These are phyloP conservation scores for Bruguiera parviflora DNA, from an alignment of 345 rosid species.

Conservation along the genomic window DNA sequence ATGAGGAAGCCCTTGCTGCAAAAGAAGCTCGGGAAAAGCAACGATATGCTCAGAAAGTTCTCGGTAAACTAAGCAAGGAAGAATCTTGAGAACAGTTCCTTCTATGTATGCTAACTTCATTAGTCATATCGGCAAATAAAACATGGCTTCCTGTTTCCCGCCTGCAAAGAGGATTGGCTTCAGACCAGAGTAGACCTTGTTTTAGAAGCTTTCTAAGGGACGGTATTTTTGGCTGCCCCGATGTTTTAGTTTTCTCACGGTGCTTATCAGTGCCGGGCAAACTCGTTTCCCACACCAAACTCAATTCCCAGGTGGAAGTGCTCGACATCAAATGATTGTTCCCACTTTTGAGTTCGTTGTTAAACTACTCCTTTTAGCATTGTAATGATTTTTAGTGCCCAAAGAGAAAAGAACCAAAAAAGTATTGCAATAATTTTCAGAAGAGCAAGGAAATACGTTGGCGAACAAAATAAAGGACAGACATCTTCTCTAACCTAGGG, in stretches of 20 bases:
- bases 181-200: not conserved
- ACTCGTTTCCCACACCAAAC: too few relatives aligned
- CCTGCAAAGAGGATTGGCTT: not conserved
- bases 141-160: not conserved
- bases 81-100: slow-evolving; percentile 38
- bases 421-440: too few relatives aligned
- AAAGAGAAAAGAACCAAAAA: too few relatives aligned
- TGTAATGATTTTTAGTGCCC: too few relatives aligned
- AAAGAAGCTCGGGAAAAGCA: slow-evolving; percentile 66
- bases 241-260: not conserved
- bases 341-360: too few relatives aligned
- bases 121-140: not conserved
- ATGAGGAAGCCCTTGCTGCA: slow-evolving; percentile 70
- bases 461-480: too few relatives aligned
- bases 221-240: not conserved
- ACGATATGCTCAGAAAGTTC: slow-evolving; percentile 37
- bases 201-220: not conserved
- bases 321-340: too few relatives aligned
- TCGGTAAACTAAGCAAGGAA: slow-evolving; percentile 57
- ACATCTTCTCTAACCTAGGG: not conserved
- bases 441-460: too few relatives aligned
- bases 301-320: too few relatives aligned
- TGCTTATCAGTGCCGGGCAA: too few relatives aligned
- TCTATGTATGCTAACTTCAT: not conserved
- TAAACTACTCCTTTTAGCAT: too few relatives aligned